Percentiles rank a stretch among this genome's conserved stretches.
phyloP scores from a whole-genome alignment of 306 rosid species.

The Senna tora region DNA sequence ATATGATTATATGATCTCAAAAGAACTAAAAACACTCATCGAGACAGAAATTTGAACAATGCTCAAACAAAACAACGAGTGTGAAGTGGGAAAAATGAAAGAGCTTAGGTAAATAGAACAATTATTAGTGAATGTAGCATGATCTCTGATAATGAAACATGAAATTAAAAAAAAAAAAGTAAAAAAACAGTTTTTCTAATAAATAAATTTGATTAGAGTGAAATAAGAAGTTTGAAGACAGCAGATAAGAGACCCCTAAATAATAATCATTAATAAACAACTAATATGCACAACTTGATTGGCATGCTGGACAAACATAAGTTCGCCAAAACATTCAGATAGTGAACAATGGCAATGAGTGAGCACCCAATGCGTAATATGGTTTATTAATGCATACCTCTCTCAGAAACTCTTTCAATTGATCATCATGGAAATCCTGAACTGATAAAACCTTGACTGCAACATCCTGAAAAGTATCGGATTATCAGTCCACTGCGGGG shows the following conservation, averaged over 20 bases:
- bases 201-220: neutral
- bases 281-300: neutral
- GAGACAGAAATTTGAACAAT: neutral
- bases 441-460: constrained; percentile 88
- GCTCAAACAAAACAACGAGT: neutral
- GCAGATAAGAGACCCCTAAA: neutral
- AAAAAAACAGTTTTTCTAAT: neutral
- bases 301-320: neutral
- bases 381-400: constrained; percentile 60
- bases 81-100: constrained; percentile 1
- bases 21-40: neutral
- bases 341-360: constrained; percentile 8
- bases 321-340: constrained; percentile 13
- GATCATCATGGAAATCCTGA: constrained; percentile 89
- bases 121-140: neutral
- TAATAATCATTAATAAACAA: neutral
- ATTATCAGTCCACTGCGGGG: neutral
- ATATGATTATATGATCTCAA: neutral
- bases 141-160: neutral
- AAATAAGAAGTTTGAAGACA: neutral
- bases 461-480: constrained; percentile 68
- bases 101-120: neutral
- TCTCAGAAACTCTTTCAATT: constrained; percentile 83
- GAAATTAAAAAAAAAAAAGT: neutral
- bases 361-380: neutral